phyloP scores from a whole-genome alignment of 1,139 yeast species.

The Suzukiozyma palmioleophila region DNA sequence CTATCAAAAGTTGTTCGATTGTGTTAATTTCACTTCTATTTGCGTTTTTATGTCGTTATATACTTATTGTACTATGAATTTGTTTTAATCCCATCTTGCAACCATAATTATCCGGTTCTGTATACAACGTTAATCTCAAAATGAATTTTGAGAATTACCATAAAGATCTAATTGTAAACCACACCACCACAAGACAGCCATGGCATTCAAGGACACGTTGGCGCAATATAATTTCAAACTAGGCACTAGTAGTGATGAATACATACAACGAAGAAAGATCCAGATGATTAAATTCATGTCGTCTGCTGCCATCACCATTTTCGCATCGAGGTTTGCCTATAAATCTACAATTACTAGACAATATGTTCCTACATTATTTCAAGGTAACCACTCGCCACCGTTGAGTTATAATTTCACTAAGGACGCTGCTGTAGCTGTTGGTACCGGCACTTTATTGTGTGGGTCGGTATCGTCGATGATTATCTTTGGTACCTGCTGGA shows the following conservation, averaged over 20 bases:
- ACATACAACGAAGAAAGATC: slow-evolving; percentile 54
- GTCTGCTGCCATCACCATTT: slow-evolving; percentile 66
- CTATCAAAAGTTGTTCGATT: neutral
- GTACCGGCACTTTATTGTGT: slow-evolving; percentile 74
- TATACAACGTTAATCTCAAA: neutral
- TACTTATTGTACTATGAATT: slow-evolving; percentile 1
- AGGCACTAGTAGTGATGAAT: slow-evolving; percentile 36
- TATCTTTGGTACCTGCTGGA: slow-evolving; percentile 76
- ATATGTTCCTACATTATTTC: slow-evolving; percentile 74
- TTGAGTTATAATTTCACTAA: slow-evolving; percentile 65
- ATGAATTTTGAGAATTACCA: too few species aligned
- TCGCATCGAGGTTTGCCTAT: slow-evolving; percentile 71
- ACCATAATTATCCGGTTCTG: neutral
- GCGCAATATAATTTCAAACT: slow-evolving; percentile 23
- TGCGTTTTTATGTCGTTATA: neutral
- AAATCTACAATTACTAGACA: slow-evolving; percentile 70
- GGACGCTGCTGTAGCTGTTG: slow-evolving; percentile 86
- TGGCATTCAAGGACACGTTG: neutral
- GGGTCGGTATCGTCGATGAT: slow-evolving; percentile 69
- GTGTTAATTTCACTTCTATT: neutral
- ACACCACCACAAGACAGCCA: neutral
- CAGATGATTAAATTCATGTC: slow-evolving; percentile 74
- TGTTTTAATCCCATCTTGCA: neutral
- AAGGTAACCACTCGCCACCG: slow-evolving; percentile 86
- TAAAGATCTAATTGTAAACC: too few species aligned